phyloP scores from a whole-genome alignment of 257 asterid species.

The Lycium ferocissimum region DNA sequence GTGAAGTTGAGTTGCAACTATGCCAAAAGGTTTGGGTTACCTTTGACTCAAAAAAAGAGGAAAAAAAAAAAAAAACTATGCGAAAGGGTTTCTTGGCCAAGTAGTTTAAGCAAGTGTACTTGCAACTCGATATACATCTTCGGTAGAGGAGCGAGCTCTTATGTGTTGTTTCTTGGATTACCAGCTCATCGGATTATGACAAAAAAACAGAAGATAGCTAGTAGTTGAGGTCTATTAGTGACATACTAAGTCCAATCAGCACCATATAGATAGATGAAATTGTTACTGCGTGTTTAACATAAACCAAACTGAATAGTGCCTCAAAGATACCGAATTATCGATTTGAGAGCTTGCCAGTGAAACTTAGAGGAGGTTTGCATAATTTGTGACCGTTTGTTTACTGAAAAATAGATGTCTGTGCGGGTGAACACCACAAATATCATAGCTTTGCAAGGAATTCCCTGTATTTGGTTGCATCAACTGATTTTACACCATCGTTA shows the following conservation, averaged over 20 bases:
- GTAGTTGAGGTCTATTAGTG: neutral
- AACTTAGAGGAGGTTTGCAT: neutral
- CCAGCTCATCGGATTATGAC: neutral
- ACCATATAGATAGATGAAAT: neutral
- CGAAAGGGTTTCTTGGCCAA: neutral
- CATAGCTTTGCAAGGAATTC: neutral
- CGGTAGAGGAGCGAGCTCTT: conserved; percentile 23
- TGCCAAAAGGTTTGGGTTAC: neutral
- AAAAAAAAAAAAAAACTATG: neutral
- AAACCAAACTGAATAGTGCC: neutral
- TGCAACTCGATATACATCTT: conserved; percentile 15
- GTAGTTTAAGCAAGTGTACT: neutral
- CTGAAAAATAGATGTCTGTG: neutral
- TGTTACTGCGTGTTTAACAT: neutral
- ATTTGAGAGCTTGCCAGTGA: neutral
- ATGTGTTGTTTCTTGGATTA: neutral
- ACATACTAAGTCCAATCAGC: neutral
- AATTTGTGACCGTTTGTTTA: neutral
- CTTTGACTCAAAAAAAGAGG: no score
- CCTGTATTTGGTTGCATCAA: neutral
- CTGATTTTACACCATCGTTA: neutral
- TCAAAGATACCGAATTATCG: neutral
- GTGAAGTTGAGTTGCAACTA: conserved; percentile 4
- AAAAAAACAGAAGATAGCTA: neutral
- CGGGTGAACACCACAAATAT: neutral